phyloP scores from a whole-genome alignment of 1,139 yeast species.

The Debaryomyces udenii region DNA sequence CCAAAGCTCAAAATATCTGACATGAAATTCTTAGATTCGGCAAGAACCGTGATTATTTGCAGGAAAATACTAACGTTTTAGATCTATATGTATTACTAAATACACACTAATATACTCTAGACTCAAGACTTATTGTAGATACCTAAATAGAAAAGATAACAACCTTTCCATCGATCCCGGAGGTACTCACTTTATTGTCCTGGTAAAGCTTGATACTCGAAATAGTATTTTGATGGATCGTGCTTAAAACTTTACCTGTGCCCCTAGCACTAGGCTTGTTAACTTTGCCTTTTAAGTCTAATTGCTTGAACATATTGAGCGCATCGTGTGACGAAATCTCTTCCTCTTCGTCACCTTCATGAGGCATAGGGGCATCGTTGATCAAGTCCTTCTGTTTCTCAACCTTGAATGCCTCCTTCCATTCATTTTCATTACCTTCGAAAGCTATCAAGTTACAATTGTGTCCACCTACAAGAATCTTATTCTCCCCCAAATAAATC shows the following conservation, averaged over 20 bases:
- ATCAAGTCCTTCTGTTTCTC: slow-evolving; percentile 55
- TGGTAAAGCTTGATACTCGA: slow-evolving; percentile 71
- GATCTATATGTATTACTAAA: slow-evolving; percentile 5
- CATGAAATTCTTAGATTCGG: slow-evolving; percentile 10
- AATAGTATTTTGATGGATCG: slow-evolving; percentile 92
- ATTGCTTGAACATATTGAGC: slow-evolving; percentile 90
- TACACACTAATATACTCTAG: slow-evolving; percentile 5
- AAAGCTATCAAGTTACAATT: slow-evolving; percentile 90
- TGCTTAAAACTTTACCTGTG: slow-evolving; percentile 56
- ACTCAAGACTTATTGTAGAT: slow-evolving; percentile 2
- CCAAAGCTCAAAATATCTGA: slow-evolving; percentile 38
- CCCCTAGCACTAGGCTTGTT: slow-evolving; percentile 40
- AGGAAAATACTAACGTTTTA: slow-evolving; percentile 9
- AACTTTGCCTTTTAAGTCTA: slow-evolving; percentile 90
- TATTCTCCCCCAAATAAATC: slow-evolving; percentile 65
- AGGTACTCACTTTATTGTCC: slow-evolving; percentile 40
- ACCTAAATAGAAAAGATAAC: slow-evolving; percentile 55
- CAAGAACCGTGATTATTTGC: neutral
- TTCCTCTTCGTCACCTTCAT: slow-evolving; percentile 52
- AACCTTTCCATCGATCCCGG: slow-evolving; percentile 85
- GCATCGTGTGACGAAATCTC: slow-evolving; percentile 80
- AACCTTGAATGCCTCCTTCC: slow-evolving; percentile 67
- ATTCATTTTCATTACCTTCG: slow-evolving; percentile 66
- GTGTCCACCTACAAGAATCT: slow-evolving; percentile 87
- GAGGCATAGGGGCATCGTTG: slow-evolving; percentile 35